Evolutionary conservation across 495 filamentous ascomycete genomes (phyloP), one percentile per base, ranked within the genome.

Genomic region (Hypoxylon crocopeplum): DNA sequence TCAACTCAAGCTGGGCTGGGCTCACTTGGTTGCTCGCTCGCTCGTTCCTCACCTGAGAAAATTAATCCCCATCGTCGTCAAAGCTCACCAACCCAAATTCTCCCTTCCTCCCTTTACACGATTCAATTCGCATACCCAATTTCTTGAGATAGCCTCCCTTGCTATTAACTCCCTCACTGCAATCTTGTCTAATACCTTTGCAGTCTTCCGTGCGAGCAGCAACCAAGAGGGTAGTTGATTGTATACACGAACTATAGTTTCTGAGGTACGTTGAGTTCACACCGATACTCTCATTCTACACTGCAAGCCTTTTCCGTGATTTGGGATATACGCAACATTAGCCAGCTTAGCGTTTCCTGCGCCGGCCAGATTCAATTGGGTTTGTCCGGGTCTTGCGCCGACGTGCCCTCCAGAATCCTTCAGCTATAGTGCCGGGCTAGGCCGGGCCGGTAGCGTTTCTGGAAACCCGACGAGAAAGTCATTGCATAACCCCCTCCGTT

Each of bases 11-110:
- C 39, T 59, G 47, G 44, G 54, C 46, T 57, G 38, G 44, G 19
- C 46, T 56, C 52, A 54, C 36, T 38, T n/a, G 12, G 10, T 36
- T 47, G n/a, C 34, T 33, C 5, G n/a, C 32, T 34, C 32, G 3
- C 7, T 7, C n/a, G 6, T 33, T 49, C 39, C 36, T 51, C 17
- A 50, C 42, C 48, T 39, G 37, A 58, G 48, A 49, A 64, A 64
- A 64, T 59, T 64, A 59, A 57, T 64, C 54, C 57, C 54, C 40
- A 52, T 53, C 30, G 39, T 22, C 30, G 33, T 59, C 48, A 32
- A 41, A 64, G 50, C 50, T 48, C 55, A 47, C 44, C 50, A 53
- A 44, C 0, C 37, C 47, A 38, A 45, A 41, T 32, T 41, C 20
- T 40, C 37, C 40, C 24, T 50, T 19, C 32, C 50, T 16, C 38